Evolutionary conservation across 2,329 filamentous ascomycete genomes (phyloP), one percentile per base, ranked within the genome.

Genomic region (Nothophoma quercina): DNA sequence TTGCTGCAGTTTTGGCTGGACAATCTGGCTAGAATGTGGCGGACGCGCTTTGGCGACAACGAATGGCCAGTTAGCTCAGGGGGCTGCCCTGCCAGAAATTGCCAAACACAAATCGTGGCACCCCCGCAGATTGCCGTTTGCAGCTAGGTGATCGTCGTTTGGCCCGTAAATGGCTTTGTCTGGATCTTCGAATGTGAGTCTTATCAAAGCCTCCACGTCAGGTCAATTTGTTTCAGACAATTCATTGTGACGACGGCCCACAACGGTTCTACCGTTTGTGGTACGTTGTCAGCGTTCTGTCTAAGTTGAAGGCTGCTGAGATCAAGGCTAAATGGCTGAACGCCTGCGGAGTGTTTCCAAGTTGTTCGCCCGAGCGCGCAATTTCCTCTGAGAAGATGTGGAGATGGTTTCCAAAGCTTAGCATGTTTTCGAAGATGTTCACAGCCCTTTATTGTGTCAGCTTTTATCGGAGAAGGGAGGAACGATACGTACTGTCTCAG

Each of bases 341-440:
- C 0, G 89, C 89, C 74, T 91, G 89, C 0, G 89, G 89, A 13
- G 88, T 91, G 67, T 92, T 92, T 1, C 89, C 89, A 53, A 92
- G 78, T 75, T 92, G 89, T 73, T 92, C 88, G 9, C 89, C 89
- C 43, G 83, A 86, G 45, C 87, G 79, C 5, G 88, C 83, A 63
- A 92, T 91, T 75, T 92, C 89, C 70, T 92, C 88, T 7, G 86
- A 90, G 70, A 91, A 91, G 83, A 92, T 91, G 63, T 82, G 83
- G 47, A 92, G 74, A 69, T 92, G 88, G 69, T 92, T 93, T 1
- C 86, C 85, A 75, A 91, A 92, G 58, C 82, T 82, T 19, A 92
- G 78, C 80, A 91, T 89, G 65, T 90, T 91, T 74, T 92, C 88
- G 62, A 92, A 92, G 33, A 91, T 78, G 60, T 83, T 88, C 60